Evolutionary conservation across 2,329 filamentous ascomycete genomes (phyloP), one percentile per base, ranked within the genome.

Genomic region (Setomelanomma holmii): DNA sequence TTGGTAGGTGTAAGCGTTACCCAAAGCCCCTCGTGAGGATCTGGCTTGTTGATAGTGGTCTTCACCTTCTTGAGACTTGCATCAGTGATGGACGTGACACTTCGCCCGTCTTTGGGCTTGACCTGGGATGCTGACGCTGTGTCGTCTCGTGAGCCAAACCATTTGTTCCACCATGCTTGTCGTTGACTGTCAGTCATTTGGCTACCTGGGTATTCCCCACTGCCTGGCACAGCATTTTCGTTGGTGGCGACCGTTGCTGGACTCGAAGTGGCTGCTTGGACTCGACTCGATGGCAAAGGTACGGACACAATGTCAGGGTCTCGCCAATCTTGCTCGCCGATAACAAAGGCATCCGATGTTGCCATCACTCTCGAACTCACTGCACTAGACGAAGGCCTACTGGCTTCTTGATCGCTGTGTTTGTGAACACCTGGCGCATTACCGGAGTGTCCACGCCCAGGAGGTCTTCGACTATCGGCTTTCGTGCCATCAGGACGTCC

Each of bases 1-100:
- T 86, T 93, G 0, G 92, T 93, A 1, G 93, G 95, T 1, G 91
- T 95, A 49, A 99, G 86, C 6, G 95, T 96, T n/a, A 99, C 91
- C 92, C 92, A 98, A 4, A 99, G 84, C 1, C 92, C 93, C 64
- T 95, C 87, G 58, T 87, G 87, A 11, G 80, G 79, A 33, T 81
- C 76, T 12, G 48, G 14, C 16, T 61, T 50, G 53, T 68, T 56
- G 19, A 61, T 49, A 35, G 58, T 20, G 20, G 58, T 63, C 10
- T 53, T 51, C 23, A 62, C 49, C 27, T 60, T 57, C 7, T 67
- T 49, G 12, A 60, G 56, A 41, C 61, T 49, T 16, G 55, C 43
- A 42, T 61, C 51, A n/a, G 56, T 44, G 19, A 63, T 49, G 30
- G 57, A 60, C n/a, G 58, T 59, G 42, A 58, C 50, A 56, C 49